These are phyloP conservation scores for Margaritispora aquatica DNA, from an alignment of 495 filamentous ascomycete species.

Conservation along the genomic window DNA sequence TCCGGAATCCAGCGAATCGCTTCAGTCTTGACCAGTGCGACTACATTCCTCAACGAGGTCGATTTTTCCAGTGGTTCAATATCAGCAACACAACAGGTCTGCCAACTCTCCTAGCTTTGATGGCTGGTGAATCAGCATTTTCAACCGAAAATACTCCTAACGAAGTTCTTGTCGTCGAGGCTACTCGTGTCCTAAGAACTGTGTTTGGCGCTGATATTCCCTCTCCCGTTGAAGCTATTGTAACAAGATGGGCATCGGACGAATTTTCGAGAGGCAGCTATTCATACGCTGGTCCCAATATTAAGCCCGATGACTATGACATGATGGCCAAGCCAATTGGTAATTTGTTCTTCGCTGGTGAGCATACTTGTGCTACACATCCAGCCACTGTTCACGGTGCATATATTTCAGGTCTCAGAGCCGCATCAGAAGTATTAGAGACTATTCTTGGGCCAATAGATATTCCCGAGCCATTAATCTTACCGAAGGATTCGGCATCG, in stretches of 20 bases:
- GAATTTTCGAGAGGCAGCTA: constrained; percentile 87
- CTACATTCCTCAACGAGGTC: constrained; percentile 54
- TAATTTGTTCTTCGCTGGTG: constrained; percentile 92
- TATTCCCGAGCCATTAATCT: constrained; percentile 66
- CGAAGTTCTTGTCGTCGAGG: constrained; percentile 68
- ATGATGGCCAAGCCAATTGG: constrained; percentile 79
- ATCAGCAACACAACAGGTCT: constrained; percentile 81
- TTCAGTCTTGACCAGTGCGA: constrained; percentile 47
- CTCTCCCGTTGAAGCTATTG: constrained; percentile 74
- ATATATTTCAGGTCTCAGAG: constrained; percentile 87
- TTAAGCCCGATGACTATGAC: constrained; percentile 86
- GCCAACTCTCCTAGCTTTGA: constrained; percentile 82
- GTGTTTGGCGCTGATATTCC: constrained; percentile 55
- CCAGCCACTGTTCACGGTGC: constrained; percentile 96
- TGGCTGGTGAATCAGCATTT: constrained; percentile 93
- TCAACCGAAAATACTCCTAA: constrained; percentile 74
- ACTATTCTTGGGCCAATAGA: constrained; percentile 74
- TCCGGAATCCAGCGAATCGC: constrained; percentile 57
- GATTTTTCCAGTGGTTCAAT: constrained; percentile 98
- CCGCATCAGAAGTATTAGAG: constrained; percentile 77
- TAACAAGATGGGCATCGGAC: constrained; percentile 92
- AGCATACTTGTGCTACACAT: constrained; percentile 92
- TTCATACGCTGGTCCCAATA: constrained; percentile 79
- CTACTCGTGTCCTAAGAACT: constrained; percentile 62
- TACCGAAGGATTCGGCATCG: constrained; percentile 47